Evolutionary conservation across 345 rosid species (phyloP).

Genomic region (Bruguiera parviflora): DNA sequence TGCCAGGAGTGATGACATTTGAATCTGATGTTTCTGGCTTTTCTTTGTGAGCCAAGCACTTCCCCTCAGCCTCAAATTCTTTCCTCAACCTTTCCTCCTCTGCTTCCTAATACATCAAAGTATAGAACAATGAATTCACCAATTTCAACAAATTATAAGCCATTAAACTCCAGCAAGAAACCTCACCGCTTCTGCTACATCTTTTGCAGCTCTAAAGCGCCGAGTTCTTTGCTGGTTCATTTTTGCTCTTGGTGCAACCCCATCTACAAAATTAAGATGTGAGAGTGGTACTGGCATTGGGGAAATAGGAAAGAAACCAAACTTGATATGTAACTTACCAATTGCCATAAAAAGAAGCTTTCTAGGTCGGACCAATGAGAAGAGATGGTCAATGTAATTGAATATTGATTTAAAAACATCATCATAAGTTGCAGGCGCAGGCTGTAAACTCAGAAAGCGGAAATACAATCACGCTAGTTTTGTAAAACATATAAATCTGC

Average conservation of each 20-base stretch:
- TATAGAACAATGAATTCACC: slow-evolving; percentile 7
- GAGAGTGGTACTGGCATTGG: not conserved
- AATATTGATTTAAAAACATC: slow-evolving; percentile 84
- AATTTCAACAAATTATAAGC: slow-evolving; percentile 3
- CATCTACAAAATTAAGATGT: slow-evolving; percentile 46
- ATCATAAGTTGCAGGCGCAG: slow-evolving; percentile 88
- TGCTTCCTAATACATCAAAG: slow-evolving; percentile 56
- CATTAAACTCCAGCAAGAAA: slow-evolving; percentile 10
- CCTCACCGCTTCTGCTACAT: slow-evolving; percentile 87
- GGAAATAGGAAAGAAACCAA: not conserved
- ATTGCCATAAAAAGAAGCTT: slow-evolving; percentile 94
- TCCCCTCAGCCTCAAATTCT: slow-evolving; percentile 73
- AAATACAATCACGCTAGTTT: not conserved
- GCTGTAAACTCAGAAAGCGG: slow-evolving; percentile 43
- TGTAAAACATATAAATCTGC: not conserved
- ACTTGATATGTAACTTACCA: slow-evolving; percentile 46
- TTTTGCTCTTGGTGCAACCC: slow-evolving; percentile 99
- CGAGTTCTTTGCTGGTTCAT: slow-evolving; percentile 98
- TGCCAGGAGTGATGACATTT: slow-evolving; percentile 98
- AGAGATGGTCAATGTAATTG: slow-evolving; percentile 85
- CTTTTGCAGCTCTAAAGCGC: slow-evolving; percentile 96
- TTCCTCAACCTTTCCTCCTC: slow-evolving; percentile 84
- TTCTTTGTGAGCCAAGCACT: slow-evolving; percentile 51
- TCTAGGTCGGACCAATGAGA: slow-evolving; percentile 88
- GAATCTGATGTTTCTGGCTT: slow-evolving; percentile 85